Conservation (phyloP, 352 stramenopile genomes). For the Globisporangium megalacanthum region DNA sequence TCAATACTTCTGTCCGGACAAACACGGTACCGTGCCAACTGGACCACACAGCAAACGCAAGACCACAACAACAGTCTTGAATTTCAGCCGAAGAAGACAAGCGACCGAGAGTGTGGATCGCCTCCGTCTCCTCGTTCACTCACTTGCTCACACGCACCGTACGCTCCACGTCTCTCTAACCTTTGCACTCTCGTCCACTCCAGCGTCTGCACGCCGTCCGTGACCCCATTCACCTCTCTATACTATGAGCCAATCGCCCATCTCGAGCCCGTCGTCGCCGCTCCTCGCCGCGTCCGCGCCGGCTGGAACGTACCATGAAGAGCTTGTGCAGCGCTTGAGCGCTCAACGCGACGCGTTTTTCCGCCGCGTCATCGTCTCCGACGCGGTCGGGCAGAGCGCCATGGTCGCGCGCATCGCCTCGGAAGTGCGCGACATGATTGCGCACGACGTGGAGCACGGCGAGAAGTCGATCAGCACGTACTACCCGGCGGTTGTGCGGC, state of each 20-base stretch:
- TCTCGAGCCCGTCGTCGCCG: constrained; percentile 14
- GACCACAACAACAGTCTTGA: constrained; percentile 6
- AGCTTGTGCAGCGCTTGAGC: constrained; percentile 45
- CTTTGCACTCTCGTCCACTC: too few species aligned
- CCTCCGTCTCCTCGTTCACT: background rate
- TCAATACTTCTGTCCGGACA: background rate
- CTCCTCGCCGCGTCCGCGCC: constrained; percentile 1
- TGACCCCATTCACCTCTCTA: background rate
- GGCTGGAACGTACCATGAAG: constrained; percentile 18
- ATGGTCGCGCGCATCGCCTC: constrained; percentile 47
- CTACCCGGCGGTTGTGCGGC: constrained; percentile 57
- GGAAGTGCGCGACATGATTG: constrained; percentile 56
- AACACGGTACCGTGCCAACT: too few species aligned
- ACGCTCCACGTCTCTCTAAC: too few species aligned
- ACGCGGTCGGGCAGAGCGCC: constrained; percentile 50
- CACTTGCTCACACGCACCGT: background rate
- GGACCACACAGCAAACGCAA: background rate
- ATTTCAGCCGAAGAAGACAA: constrained; percentile 10
- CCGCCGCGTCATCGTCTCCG: constrained; percentile 62
- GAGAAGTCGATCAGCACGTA: constrained; percentile 46
- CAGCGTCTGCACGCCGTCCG: too few species aligned
- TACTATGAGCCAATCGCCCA: constrained; percentile 3
- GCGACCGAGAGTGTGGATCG: background rate
- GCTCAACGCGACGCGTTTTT: constrained; percentile 82
- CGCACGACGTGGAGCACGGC: constrained; percentile 20